Evolutionary conservation across 345 rosid genomes (phyloP).

Genomic region (Microcos paniculata): DNA sequence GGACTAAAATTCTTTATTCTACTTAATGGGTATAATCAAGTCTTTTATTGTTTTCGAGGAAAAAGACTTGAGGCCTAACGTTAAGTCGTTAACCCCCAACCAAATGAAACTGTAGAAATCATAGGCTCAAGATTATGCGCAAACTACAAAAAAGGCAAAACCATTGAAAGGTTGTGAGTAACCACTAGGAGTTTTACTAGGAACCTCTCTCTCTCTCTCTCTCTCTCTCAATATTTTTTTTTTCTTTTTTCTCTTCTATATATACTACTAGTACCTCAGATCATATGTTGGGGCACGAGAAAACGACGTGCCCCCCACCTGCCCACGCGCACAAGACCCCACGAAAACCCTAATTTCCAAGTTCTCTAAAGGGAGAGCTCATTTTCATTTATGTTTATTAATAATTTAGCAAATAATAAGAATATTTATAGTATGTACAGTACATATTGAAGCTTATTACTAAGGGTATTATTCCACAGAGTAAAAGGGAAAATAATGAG

Average conservation of each 20-base stretch:
- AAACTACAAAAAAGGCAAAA: not conserved
- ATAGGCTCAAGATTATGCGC: not conserved
- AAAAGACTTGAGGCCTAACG: constrained; percentile 8
- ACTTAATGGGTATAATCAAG: not conserved
- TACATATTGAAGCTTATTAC: no score
- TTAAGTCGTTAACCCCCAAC: not conserved
- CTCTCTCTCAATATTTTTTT: not conserved
- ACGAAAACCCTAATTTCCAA: constrained; percentile 55
- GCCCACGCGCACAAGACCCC: constrained; percentile 56
- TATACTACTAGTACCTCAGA: not conserved
- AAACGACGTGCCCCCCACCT: constrained; percentile 54
- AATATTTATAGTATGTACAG: no score
- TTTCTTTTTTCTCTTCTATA: not conserved
- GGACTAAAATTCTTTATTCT: not conserved
- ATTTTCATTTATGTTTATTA: not conserved
- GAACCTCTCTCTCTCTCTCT: not conserved
- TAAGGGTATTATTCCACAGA: not conserved
- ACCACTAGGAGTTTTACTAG: not conserved
- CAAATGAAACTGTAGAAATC: not conserved
- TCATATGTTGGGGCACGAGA: constrained; percentile 31
- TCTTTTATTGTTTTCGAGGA: no score
- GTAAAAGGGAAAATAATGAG: not conserved
- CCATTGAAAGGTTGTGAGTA: constrained; percentile 7
- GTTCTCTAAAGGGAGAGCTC: constrained; percentile 33
- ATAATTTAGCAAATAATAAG: no score